Evolutionary conservation across 768 basidiomycete genomes (phyloP), one percentile per base, ranked within the genome.

Genomic region (Heimioporus sp.): DNA sequence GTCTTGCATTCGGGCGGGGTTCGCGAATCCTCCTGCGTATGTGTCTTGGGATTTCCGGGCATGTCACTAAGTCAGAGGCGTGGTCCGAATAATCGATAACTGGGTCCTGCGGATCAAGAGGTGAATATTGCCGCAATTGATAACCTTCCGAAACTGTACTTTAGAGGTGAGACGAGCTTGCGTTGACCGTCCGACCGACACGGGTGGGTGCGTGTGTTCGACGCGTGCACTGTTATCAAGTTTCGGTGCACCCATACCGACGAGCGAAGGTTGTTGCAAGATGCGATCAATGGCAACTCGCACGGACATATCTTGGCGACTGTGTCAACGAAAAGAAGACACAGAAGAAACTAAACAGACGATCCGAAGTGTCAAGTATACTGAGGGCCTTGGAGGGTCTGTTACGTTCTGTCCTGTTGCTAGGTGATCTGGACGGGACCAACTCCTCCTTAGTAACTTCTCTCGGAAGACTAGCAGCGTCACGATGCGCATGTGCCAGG

Each of bases 261-360:
- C 39, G 19, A 68, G 58, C 46, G 54, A 57, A 13, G 68, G 58
- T 38, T 57, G 52, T 17, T 52, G 44, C 32, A 68, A 66, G 42
- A 69, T 65, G 17, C 64, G 57, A 4, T 65, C 55, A 40, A 69
- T 61, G n/a, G 68, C 64, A 48, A 65, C 59, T 37, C 70, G 64
- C 47, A 63, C 57, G 31, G 66, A 63, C 21, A 41, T 21, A 24
- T 70, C 67, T 68, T 46, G 36, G 19, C n/a, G 20, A 32, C 20
- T 20, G 43, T 19, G 38, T 59, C 43, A 53, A 42, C 30, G 10
- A n/a, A 49, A 31, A 55, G 32, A 48, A 49, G 28, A 37, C 17
- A n/a, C 20, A 4, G 37, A 41, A 38, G 36, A 50, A 51, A 48
- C 10, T 20, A 36, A 43, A 62, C 67, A 31, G 48, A 68, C 67